Percentiles rank a stretch among this genome's conserved stretches.
These are phyloP conservation scores for Ilyonectria sp. DNA, from an alignment of 2,329 filamentous ascomycete species.

Conservation along the genomic window DNA sequence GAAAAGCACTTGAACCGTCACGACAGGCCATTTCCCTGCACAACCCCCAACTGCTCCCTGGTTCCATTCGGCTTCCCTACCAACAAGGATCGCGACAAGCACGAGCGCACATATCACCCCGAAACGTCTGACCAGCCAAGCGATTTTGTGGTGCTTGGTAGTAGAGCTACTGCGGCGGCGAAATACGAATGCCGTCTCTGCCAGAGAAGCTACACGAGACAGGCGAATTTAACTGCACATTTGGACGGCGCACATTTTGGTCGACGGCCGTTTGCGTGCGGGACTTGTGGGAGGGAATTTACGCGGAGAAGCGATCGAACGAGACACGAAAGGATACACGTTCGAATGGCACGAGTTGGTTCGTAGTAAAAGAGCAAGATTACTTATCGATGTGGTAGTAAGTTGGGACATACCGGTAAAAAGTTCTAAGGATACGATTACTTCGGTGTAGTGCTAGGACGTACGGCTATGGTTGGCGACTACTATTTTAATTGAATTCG, in stretches of 20 bases:
- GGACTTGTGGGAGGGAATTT: constrained; percentile 52
- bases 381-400: too few relatives aligned
- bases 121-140: background rate
- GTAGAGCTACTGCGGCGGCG: background rate
- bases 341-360: background rate
- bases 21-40: constrained; percentile 58
- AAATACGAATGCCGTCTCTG: constrained; percentile 53
- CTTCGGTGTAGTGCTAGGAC: too few relatives aligned
- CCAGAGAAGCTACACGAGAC: constrained; percentile 55
- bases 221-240: constrained; percentile 54
- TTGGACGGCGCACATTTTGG: constrained; percentile 54
- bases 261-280: constrained; percentile 49
- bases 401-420: too few relatives aligned
- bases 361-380: too few relatives aligned
- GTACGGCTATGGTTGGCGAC: too few relatives aligned
- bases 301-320: constrained; percentile 51
- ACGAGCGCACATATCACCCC: constrained; percentile 34
- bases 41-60: constrained; percentile 50
- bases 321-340: constrained; percentile 52
- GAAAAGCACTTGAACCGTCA: constrained; percentile 58
- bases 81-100: constrained; percentile 54
- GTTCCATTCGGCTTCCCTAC: constrained; percentile 57
- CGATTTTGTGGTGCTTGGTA: background rate
- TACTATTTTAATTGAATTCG: too few relatives aligned
- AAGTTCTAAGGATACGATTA: too few relatives aligned